A percentile compares a stretch with the other conserved stretches of the same genome.
Conservation (phyloP, 108 stramenopile genomes). For the Nannochloropsis granulata region DNA sequence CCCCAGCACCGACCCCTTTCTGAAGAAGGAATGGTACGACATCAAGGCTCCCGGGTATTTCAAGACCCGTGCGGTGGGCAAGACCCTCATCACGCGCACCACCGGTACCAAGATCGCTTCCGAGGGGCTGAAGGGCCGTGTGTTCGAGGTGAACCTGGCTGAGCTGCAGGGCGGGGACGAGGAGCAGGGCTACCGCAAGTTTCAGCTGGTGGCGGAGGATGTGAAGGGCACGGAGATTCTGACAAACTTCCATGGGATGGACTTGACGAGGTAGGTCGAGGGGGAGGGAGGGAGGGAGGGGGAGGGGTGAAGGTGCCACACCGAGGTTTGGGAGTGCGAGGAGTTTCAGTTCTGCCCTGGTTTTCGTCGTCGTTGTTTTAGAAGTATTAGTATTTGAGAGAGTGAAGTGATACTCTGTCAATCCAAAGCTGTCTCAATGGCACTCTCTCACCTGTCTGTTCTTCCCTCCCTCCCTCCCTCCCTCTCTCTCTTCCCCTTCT, state of each 20-base stretch:
- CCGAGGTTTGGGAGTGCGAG: too few relatives aligned
- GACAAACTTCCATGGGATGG: conserved; percentile 99
- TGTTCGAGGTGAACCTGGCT: conserved; percentile 88
- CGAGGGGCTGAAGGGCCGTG: conserved; percentile 92
- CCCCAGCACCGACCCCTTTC: conserved; percentile 78
- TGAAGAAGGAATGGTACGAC: conserved; percentile 98
- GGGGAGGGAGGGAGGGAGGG: background rate
- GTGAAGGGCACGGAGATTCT: conserved; percentile 97
- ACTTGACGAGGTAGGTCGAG: conserved; percentile 61
- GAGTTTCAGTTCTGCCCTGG: too few relatives aligned
- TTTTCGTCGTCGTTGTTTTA: too few relatives aligned
- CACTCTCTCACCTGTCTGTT: too few relatives aligned
- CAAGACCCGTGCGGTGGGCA: conserved; percentile 76
- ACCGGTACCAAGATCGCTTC: conserved; percentile 92
- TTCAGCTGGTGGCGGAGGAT: conserved; percentile 95
- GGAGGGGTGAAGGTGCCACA: background rate
- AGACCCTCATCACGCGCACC: conserved; percentile 96
- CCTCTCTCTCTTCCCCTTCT: too few relatives aligned
- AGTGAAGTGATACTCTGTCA: too few relatives aligned
- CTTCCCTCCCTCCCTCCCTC: too few relatives aligned
- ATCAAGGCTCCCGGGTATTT: conserved; percentile 96
- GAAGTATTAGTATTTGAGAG: too few relatives aligned
- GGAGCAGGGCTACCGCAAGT: conserved; percentile 89
- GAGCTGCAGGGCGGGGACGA: conserved; percentile 76
- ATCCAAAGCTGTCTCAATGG: too few relatives aligned